Base-by-base conservation (phyloP, 805 yeast genomes). In the Cyberlindnera americana region DNA sequence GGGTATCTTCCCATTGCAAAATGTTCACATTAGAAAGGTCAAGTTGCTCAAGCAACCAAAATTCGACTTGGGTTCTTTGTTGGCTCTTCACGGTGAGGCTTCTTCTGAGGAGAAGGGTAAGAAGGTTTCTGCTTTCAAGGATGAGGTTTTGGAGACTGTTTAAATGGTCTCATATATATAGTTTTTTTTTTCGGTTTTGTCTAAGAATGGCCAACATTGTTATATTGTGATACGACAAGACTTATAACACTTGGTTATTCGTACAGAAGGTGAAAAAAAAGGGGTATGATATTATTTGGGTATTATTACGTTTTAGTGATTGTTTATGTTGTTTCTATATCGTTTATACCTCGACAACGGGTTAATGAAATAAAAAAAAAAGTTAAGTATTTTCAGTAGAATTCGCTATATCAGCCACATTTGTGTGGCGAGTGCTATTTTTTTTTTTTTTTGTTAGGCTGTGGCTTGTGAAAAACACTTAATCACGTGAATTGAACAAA, bases 21-120 rank as follows among this genome's bases (percentile, higher is more conserved):
- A 91, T 78, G 95, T 90, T 66, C 95, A 89, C 83, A 86, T 91
- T 73, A 90, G 97, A 83, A 91, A 91, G 79, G 97, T 91, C 65
- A 91, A 91, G 82, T 81, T 91, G 70, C 87, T 91, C 75, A 91
- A 91, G 78, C 95, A 84, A 76, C 98, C 98, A 71, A 91, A 90
- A 79, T 88, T 90, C 81, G 98, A 91, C 72, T 83, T 91, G 66
- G 96, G 96, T 74, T 75, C 95, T 66, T 82, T 91, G 67, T 77
- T 90, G 70, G 83, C 97, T 65, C 84, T 91, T 67, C 98, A 90
- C 81, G 98, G 98, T 75, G 98, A 91, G 79, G 75, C 81, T 58
- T 67, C 89, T 56, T 77, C 81, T 68, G 96, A 90, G 71, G 95
- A 91, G 73, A 87, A 95, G 69, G 96, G 96, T 74, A 90, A 90